phyloP scores from a whole-genome alignment of 192 early-diverging fungal genomes.

The Umbelopsis isabellina region DNA sequence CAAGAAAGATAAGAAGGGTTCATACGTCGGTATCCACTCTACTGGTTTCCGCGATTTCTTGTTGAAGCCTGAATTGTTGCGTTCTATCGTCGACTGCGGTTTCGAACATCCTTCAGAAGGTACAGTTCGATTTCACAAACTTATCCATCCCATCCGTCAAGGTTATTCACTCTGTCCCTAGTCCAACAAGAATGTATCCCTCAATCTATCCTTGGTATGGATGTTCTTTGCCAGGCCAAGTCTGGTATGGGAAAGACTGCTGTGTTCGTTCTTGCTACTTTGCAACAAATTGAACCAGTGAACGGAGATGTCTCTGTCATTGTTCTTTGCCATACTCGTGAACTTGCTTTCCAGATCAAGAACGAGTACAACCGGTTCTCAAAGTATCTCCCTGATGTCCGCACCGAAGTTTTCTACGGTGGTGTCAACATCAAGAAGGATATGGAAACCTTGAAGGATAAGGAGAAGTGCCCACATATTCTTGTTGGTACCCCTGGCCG shows the following conservation, averaged over 20 bases:
- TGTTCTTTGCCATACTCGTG: constrained; percentile 97
- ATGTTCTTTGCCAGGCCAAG: constrained; percentile 98
- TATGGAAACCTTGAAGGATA: constrained; percentile 75
- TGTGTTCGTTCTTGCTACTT: constrained; percentile 93
- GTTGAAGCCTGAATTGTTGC: constrained; percentile 93
- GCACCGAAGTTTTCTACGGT: constrained; percentile 93
- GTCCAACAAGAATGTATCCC: constrained; percentile 99
- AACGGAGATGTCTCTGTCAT: constrained; percentile 85
- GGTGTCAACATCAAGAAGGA: constrained; percentile 81
- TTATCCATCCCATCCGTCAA: neutral
- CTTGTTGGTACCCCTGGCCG: constrained; percentile 98
- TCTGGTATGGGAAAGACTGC: constrained; percentile 99
- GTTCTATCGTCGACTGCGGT: constrained; percentile 97
- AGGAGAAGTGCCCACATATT: constrained; percentile 93
- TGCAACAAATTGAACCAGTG: constrained; percentile 89
- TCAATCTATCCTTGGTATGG: constrained; percentile 94
- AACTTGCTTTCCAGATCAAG: constrained; percentile 98
- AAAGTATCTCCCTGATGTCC: constrained; percentile 93
- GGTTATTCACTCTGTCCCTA: constrained; percentile 29
- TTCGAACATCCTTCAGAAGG: constrained; percentile 99
- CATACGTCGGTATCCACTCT: constrained; percentile 97
- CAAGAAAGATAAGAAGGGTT: constrained; percentile 92
- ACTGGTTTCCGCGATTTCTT: constrained; percentile 98
- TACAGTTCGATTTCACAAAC: constrained; percentile 29
- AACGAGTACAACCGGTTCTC: constrained; percentile 96